phyloP scores from a whole-genome alignment of 495 filamentous ascomycete species.

The Glutinoglossum americanum region DNA sequence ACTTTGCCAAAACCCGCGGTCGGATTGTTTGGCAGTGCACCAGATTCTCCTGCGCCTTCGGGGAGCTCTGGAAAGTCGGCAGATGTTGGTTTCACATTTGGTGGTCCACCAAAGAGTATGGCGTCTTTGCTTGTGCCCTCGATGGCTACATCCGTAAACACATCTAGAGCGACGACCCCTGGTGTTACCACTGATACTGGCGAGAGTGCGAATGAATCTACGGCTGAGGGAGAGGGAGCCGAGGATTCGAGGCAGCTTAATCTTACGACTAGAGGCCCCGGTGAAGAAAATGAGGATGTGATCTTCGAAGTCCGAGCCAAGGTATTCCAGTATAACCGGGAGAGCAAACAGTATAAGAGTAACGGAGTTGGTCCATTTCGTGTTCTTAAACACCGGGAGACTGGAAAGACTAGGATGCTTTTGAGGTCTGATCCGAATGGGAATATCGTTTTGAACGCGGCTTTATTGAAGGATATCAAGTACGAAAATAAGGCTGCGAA shows the following conservation, averaged over 20 bases:
- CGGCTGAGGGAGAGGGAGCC: slow-evolving; percentile 5
- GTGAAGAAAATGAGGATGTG: slow-evolving; percentile 48
- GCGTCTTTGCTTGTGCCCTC: slow-evolving; percentile 9
- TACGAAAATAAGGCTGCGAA: slow-evolving; percentile 25
- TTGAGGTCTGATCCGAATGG: slow-evolving; percentile 49
- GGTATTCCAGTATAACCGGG: slow-evolving; percentile 27
- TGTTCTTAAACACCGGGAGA: slow-evolving; percentile 43
- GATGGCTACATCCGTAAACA: slow-evolving; percentile 15
- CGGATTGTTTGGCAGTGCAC: slow-evolving; percentile 1
- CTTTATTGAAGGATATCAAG: slow-evolving; percentile 30
- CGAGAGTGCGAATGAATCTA: slow-evolving; percentile 24
- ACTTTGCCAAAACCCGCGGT: not conserved
- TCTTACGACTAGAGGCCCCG: slow-evolving; percentile 37
- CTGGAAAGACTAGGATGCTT: slow-evolving; percentile 37
- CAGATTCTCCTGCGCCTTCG: slow-evolving; percentile 14
- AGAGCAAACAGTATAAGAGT: slow-evolving; percentile 19
- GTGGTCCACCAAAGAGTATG: slow-evolving; percentile 5
- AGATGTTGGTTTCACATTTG: slow-evolving; percentile 3
- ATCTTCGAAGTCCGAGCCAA: slow-evolving; percentile 41
- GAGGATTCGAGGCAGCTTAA: slow-evolving; percentile 32
- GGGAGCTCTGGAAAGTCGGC: slow-evolving; percentile 16
- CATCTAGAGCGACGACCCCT: slow-evolving; percentile 39
- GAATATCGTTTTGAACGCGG: slow-evolving; percentile 43
- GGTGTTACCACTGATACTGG: slow-evolving; percentile 31
- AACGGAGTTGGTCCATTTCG: slow-evolving; percentile 42